A percentile compares a stretch with the other conserved stretches of the same genome.
phyloP scores from a whole-genome alignment of 345 rosid species.

The Triadica sebifera region DNA sequence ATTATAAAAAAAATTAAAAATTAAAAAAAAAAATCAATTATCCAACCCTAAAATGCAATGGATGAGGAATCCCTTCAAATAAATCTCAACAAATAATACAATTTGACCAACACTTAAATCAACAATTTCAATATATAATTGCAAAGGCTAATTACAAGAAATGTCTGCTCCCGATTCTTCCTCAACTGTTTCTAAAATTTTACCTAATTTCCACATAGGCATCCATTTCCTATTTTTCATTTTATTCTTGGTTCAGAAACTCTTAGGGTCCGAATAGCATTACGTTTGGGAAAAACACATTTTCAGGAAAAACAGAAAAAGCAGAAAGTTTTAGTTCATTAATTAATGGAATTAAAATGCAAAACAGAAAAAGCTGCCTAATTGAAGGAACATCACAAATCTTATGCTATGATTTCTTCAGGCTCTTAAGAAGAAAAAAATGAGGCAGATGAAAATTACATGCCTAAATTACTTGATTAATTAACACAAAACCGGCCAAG shows the following conservation, averaged over 20 bases:
- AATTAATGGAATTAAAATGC: neutral
- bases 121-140: neutral
- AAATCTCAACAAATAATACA: neutral
- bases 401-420: neutral
- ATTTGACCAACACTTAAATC: neutral
- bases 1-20: too few relatives aligned
- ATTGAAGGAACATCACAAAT: neutral
- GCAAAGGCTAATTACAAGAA: neutral
- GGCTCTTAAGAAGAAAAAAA: neutral
- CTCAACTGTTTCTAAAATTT: neutral
- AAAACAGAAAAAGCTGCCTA: neutral
- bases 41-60: neutral
- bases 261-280: too few relatives aligned
- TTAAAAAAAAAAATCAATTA: neutral
- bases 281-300: too few relatives aligned
- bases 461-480: neutral
- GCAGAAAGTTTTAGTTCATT: constrained; percentile 1
- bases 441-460: neutral
- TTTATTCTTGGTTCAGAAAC: neutral
- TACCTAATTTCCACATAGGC: neutral
- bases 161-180: neutral
- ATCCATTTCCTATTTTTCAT: neutral
- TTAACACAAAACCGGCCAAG: neutral
- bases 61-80: constrained; percentile 12
- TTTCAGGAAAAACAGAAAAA: neutral